Base-by-base conservation (phyloP, 371 early-diverging fungal species). In the Paramicrosporidium saccamoebae region DNA sequence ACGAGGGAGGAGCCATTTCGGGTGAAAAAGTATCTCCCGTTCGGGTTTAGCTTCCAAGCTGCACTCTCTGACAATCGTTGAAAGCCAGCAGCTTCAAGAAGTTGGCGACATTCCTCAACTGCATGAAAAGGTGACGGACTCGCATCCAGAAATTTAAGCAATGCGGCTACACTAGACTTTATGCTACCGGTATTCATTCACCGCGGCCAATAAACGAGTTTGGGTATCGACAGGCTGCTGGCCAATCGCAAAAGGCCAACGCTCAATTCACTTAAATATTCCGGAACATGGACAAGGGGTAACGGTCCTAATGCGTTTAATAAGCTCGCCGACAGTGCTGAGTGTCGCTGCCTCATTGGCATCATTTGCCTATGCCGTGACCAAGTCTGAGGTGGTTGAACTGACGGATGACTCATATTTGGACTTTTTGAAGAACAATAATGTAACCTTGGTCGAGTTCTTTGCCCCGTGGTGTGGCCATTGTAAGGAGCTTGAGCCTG, bases 391-490 rank as follows among this genome's bases (percentile, higher is more conserved):
- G 31, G 74, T 77, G 23, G 35, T 68, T 28, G 43, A 43, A 13
- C 58, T 86, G 22, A 56, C 47, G 24, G 46, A 44, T 16, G 46
- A 42, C 30, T 64, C 35, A 38, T 84, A 74, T 44, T 36, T 48
- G 17, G 29, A 35, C 10, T 45, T 50, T 27, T 50, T 72, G 23
- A 32, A 54, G 18, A 35, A 45, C 8, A 51, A 69, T 42, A 45
- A 57, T 8, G 31, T 81, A 27, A 54, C 69, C 29, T 57, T 88
- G 26, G 68, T 86, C 26, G 75, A 84, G 51, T 84, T 81, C 52
- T 84, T 58, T 43, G 84, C 81, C 3, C 81, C 73, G 27, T 71
- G 84, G 84, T 81, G 84, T 46, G 75, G 71, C 22, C 75, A 84
- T 56, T 86, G 84, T 53, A 67, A 82, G 48, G 52, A 56, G 19